Evolutionary conservation across 164 flowering plant species (phyloP).

Genomic region (Liriodendron chinense): DNA sequence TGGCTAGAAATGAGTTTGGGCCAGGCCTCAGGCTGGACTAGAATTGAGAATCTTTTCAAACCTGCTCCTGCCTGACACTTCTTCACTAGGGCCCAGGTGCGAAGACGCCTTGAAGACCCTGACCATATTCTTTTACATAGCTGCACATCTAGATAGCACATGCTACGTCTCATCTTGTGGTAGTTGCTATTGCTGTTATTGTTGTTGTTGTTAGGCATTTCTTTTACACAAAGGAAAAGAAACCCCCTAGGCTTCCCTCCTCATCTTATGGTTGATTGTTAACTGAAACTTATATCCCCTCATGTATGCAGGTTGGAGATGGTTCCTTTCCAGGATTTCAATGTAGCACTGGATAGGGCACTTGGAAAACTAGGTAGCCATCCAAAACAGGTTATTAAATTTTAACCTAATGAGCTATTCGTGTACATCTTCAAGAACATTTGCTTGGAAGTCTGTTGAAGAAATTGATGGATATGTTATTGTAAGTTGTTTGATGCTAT

Average conservation of each 20-base stretch:
- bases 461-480: background rate
- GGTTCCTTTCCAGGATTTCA: constrained; percentile 65
- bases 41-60: too few species aligned
- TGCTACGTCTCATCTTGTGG: background rate
- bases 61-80: too few species aligned
- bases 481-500: too few species aligned
- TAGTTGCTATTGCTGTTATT: background rate
- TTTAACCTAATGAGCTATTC: constrained; percentile 23
- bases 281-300: background rate
- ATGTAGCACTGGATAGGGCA: constrained; percentile 66
- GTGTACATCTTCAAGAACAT: background rate
- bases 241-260: too few species aligned
- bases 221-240: too few species aligned
- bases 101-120: background rate
- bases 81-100: background rate
- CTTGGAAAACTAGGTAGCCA: constrained; percentile 90
- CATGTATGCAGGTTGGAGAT: constrained; percentile 66
- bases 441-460: background rate
- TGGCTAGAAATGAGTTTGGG: too few species aligned
- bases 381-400: constrained; percentile 80
- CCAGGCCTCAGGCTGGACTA: too few species aligned
- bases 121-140: background rate
- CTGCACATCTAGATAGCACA: background rate
- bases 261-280: too few species aligned
- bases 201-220: background rate